These are phyloP conservation scores for Liquidambar formosana DNA, from an alignment of 164 flowering plant genomes.

Conservation along the genomic window DNA sequence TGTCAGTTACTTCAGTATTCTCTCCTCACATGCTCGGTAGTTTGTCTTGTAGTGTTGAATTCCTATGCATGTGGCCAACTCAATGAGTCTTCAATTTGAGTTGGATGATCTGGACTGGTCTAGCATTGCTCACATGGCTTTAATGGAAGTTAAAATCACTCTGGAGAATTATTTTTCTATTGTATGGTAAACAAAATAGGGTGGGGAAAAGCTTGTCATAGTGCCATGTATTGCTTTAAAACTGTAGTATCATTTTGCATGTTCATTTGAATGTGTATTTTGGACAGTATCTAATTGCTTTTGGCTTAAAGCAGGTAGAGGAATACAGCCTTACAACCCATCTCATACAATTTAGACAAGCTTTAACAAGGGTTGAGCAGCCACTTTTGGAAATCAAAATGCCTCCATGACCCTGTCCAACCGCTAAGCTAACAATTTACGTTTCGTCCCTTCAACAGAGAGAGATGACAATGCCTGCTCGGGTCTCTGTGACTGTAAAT, in stretches of 20 bases:
- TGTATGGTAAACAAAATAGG: background rate
- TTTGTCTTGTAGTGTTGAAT: background rate
- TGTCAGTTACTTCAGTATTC: background rate
- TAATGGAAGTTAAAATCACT: background rate
- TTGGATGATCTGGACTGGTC: constrained; percentile 1
- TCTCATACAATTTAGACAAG: constrained; percentile 60
- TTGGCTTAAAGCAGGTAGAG: constrained; percentile 51
- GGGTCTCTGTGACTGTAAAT: constrained; percentile 42
- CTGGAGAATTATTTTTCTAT: background rate
- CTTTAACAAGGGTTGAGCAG: constrained; percentile 19
- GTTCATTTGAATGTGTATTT: background rate
- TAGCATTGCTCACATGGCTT: constrained; percentile 2
- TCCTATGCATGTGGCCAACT: background rate
- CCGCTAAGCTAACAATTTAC: constrained; percentile 17
- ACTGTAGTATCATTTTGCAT: too few relatives aligned
- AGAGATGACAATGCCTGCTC: constrained; percentile 11
- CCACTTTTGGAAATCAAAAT: constrained; percentile 19
- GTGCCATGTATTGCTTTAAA: background rate
- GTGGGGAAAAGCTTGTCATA: background rate
- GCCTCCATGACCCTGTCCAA: constrained; percentile 21
- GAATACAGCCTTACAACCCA: constrained; percentile 73
- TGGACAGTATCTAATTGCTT: background rate
- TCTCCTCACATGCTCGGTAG: background rate
- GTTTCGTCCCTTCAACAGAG: constrained; percentile 7
- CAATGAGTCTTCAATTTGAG: background rate